Percentiles rank a stretch among this genome's conserved stretches.
These are phyloP conservation scores for Huntiella decipiens DNA, from an alignment of 2,329 filamentous ascomycete species.

Conservation along the genomic window DNA sequence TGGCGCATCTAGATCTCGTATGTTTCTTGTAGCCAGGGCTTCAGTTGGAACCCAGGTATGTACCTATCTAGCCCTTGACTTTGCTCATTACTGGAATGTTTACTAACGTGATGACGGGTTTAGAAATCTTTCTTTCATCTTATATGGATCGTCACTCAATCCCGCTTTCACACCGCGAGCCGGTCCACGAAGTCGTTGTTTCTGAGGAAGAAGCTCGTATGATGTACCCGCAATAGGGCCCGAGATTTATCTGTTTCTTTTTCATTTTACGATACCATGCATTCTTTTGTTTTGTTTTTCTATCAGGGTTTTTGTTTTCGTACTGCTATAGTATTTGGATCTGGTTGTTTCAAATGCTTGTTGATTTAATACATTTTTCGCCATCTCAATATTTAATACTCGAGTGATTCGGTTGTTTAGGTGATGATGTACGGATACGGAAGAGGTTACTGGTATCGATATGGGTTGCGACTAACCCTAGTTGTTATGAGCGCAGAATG, in stretches of 20 bases:
- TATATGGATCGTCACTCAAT: slow-evolving; percentile 58
- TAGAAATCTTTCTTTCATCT: slow-evolving; percentile 65
- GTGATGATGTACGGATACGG: no score
- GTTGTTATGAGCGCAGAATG: no score
- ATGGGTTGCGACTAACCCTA: no score
- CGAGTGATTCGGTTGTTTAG: no score
- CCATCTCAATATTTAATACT: no score
- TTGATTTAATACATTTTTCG: no score
- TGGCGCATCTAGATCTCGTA: slow-evolving; percentile 46
- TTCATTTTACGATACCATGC: not conserved
- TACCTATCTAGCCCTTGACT: not conserved
- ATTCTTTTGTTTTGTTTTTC: not conserved
- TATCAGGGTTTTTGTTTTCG: no score
- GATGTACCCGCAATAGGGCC: slow-evolving; percentile 42
- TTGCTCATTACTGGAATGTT: not conserved
- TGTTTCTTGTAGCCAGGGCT: slow-evolving; percentile 60
- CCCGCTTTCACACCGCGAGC: slow-evolving; percentile 58
- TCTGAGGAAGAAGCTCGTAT: slow-evolving; percentile 57
- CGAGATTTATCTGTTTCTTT: slow-evolving; percentile 1
- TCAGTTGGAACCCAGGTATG: slow-evolving; percentile 63
- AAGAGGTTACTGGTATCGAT: no score
- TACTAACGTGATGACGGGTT: not conserved
- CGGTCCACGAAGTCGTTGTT: slow-evolving; percentile 58
- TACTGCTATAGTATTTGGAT: no score
- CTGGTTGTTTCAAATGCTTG: no score